A percentile compares a stretch with the other conserved stretches of the same genome.
These are phyloP conservation scores for Lactarius trivialis DNA, from an alignment of 768 basidiomycete species.

Conservation along the genomic window DNA sequence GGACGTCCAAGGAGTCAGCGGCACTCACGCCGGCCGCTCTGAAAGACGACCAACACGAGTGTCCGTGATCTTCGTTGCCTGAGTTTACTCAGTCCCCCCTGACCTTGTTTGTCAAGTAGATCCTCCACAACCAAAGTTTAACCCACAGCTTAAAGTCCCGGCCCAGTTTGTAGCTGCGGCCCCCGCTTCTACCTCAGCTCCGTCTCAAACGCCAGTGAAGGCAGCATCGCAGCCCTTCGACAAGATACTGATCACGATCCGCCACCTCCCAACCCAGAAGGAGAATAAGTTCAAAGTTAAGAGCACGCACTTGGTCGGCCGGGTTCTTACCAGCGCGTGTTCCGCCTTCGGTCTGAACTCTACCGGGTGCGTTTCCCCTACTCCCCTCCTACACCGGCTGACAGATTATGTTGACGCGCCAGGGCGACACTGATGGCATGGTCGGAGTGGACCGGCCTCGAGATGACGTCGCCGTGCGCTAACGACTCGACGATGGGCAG, in stretches of 20 bases:
- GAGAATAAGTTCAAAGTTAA: slow-evolving; percentile 21
- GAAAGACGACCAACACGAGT: neutral
- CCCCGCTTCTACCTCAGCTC: neutral
- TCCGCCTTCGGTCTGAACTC: slow-evolving; percentile 7
- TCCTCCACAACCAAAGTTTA: neutral
- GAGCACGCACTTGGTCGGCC: slow-evolving; percentile 10
- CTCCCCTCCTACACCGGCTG: neutral
- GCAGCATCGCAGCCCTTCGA: neutral
- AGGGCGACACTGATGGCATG: slow-evolving; percentile 9
- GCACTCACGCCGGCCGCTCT: neutral
- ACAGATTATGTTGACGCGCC: neutral
- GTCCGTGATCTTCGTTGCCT: neutral
- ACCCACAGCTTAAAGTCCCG: slow-evolving; percentile 3
- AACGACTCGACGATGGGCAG: slow-evolving; percentile 11
- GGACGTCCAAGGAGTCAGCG: neutral
- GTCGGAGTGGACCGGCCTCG: slow-evolving; percentile 8
- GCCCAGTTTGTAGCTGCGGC: neutral
- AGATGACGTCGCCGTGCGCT: slow-evolving; percentile 2
- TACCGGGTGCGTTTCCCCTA: neutral
- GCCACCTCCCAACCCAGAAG: slow-evolving; percentile 12
- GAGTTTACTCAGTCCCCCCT: neutral
- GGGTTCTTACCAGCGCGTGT: slow-evolving; percentile 18
- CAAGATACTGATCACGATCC: slow-evolving; percentile 19
- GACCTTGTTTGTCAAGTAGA: neutral
- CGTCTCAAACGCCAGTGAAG: neutral